These are phyloP conservation scores for Pharnaceum exiguum DNA, from an alignment of 148 eudicot species.

Conservation along the genomic window DNA sequence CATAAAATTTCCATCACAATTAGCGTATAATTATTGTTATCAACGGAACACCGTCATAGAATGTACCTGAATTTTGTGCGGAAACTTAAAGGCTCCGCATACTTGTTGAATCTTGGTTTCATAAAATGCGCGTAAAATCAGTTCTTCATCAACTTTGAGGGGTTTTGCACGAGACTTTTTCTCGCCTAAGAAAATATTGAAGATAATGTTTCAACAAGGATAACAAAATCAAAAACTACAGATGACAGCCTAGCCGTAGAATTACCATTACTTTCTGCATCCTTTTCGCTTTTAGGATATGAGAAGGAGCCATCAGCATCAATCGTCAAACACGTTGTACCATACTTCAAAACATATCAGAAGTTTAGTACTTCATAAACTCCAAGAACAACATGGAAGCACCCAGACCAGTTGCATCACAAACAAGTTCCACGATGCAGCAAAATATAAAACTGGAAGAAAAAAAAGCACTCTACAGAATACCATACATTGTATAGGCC, in stretches of 20 bases:
- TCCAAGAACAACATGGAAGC: not conserved
- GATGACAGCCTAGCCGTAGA: too few species aligned
- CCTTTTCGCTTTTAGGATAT: conserved; percentile 53
- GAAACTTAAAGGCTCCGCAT: conserved; percentile 83
- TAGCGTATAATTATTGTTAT: not conserved
- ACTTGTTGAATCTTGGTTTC: conserved; percentile 90
- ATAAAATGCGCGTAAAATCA: conserved; percentile 66
- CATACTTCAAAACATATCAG: conserved; percentile 50
- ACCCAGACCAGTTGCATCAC: not conserved
- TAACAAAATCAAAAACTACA: too few species aligned
- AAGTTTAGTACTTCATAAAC: conserved; percentile 5
- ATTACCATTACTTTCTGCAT: conserved; percentile 47
- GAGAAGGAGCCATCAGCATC: conserved; percentile 81
- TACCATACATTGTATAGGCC: too few species aligned
- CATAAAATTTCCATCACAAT: not conserved
- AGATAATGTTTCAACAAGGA: too few species aligned
- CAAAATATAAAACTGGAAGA: too few species aligned
- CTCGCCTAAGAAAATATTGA: conserved; percentile 64
- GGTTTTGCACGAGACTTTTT: conserved; percentile 78
- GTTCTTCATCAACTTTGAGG: conserved; percentile 80
- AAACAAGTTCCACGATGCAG: not conserved
- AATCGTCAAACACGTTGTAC: conserved; percentile 67
- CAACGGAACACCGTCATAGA: not conserved
- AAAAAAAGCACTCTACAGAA: too few species aligned
- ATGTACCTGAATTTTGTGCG: conserved; percentile 88